Evolutionary conservation across 306 rosid genomes (phyloP), one percentile per base, ranked within the genome.

Genomic region (Betula pendula): DNA sequence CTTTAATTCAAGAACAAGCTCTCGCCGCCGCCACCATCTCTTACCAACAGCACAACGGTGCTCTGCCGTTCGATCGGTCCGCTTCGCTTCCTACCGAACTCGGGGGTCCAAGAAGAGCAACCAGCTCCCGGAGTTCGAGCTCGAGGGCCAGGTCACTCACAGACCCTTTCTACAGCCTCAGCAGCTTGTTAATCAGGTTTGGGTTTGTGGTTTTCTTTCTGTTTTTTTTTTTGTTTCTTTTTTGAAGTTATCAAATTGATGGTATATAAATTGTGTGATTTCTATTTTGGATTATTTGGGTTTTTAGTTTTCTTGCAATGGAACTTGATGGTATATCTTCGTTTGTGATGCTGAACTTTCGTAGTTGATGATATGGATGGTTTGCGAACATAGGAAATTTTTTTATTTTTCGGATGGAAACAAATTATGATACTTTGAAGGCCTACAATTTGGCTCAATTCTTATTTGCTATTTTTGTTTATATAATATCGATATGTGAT

Each of bases 81-180:
- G 55, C 81, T 72, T 96, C 99, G 3, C 84, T 92, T 1, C 86
- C 2, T 90, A 86, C 80, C 96, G 11, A 95, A 90, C 68, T 91
- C 90, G 0, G 74, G n/a, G 27, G 19, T 84, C 91, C 2, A 96
- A 88, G 82, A 92, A 82, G 85, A 86, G 42, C 42, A 38, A 78
- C 77, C 38, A 75, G 13, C 80, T 96, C 99, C 0, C 78, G 99
- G 48, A 92, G 98, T 84, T 92, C 98, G 0, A 96, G 99, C 68
- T 84, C 98, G 3, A 92, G 99, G 8, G 84, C 99, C 5, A 87
- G 99, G 68, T 91, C 99, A 0, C 90, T 92, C 50, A 80, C 98
- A 42, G 99, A 96, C 63, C 94, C 99, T 74, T 83, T 96, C 91
- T 96, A 3, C 97, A 88, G 71, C 98, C 99, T 31, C 99, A 96